Base-by-base conservation (phyloP, 768 basidiomycete species). In the Boletus subcaerulescens region DNA sequence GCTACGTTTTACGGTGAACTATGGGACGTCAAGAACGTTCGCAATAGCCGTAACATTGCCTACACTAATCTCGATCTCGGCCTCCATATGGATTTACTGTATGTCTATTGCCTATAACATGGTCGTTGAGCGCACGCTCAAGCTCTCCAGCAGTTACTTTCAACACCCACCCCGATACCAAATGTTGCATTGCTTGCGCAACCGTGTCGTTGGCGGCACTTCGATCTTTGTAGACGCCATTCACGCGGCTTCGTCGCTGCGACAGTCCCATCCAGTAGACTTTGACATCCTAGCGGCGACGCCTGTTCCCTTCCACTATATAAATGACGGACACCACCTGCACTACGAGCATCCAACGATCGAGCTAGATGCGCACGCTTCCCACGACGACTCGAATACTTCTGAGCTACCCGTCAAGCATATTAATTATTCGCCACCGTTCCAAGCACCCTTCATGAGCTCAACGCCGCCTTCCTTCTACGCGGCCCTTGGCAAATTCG, bases 361-460 rank as follows among this genome's bases (percentile, higher is more conserved):
- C 65, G 81, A 90, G 59, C 76, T 93, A 43, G 73, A 74, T 15
- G 49, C 62, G 26, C 50, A 53, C 48, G 3, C 64, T 22, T 53
- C 66, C 24, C 40, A 59, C 26, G 17, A 55, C 42, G 32, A 50
- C 3, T 26, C 45, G 20, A 38, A 52, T 5, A 43, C 56, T 5
- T 55, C 51, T 1, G 56, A 52, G 32, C 65, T 63, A 10, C 52
- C 64, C 10, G 79, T 96, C 60, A 71, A 74, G 42, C 79, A 87
- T 56, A 80, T 98, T 64, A 98, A 94, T 72, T 98, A 96, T 70
- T 88, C 90, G 2, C 96, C 96, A 0, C 95, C 94, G 0, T 98
- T 98, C 80, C 93, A 96, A 73, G 93, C 89, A 0, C 87, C 91
- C 0, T 76, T 93, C 65, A 80, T 18, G 65, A 71, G 8, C 32